Evolutionary conservation across 2,329 filamentous ascomycete genomes (phyloP), one percentile per base, ranked within the genome.

Genomic region (Aurifilum marmelostoma): DNA sequence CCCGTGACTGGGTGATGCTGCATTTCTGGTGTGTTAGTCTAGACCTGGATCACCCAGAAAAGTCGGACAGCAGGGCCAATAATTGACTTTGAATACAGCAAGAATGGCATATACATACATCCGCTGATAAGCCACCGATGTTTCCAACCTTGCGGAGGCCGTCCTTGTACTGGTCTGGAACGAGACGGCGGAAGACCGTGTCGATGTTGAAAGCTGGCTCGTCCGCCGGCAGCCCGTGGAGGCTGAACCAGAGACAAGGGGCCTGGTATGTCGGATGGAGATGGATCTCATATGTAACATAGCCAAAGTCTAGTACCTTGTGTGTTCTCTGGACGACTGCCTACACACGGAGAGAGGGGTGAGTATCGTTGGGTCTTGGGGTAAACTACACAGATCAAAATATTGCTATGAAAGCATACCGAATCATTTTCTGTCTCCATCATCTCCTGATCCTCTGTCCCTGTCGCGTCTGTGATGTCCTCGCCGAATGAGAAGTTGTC

Each of bases 1-100:
- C 91, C 91, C 69, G 89, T 92, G 69, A 92, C 80, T 65, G 96
- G 95, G 84, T 98, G 94, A 79, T 97, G 90, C 89, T 95, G 80
- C 77, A 27, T 75, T 73, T 73, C 80, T 81, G 78, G 76, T 80
- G 78, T 75, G 76, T 84, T 81, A 82, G 81, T 82, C 75, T 76
- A 75, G 74, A 70, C 74, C 74, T 72, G 72, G 73, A 72, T 24
- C 34, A 61, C 63, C 69, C 59, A 52, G 63, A 54, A 43, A 64
- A 64, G 39, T 41, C 65, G 66, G 63, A 67, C 64, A 65, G 63
- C 60, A 60, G 37, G 68, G 29, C 62, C 68, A 63, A 66, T 75
- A 75, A 74, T 76, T 76, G 75, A 77, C 73, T 72, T 34, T 68
- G 65, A 72, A 72, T 65, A 73, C 73, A 77, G 73, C 73, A 72